Percentiles rank a stretch among this genome's conserved stretches.
Conservation (phyloP, 164 flowering plant genomes). For the Annona squamosa region DNA sequence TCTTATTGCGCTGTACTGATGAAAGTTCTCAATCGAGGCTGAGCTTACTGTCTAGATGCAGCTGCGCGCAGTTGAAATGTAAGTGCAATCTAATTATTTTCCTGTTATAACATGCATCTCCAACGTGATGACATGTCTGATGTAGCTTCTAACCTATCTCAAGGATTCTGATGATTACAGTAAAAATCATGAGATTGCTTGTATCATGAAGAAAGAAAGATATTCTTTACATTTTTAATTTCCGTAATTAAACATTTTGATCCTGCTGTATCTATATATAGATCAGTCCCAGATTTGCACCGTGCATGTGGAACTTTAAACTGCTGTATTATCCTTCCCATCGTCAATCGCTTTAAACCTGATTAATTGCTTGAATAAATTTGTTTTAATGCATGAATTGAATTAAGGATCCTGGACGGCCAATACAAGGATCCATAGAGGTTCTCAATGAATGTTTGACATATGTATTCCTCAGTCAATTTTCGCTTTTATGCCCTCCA, state of each 20-base stretch:
- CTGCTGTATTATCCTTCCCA: no score
- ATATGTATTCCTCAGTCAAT: no score
- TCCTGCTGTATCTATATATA: background rate
- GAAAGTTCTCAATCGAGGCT: background rate
- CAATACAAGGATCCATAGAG: background rate
- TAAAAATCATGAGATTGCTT: background rate
- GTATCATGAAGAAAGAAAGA: no score
- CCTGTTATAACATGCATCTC: no score
- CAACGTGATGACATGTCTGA: background rate
- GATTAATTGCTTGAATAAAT: background rate
- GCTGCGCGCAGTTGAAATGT: background rate
- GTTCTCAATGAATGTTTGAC: background rate
- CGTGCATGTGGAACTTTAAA: background rate
- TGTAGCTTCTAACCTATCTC: background rate
- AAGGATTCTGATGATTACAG: background rate
- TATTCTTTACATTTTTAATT: no score
- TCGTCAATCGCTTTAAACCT: background rate
- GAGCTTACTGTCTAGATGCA: background rate
- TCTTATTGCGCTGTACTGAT: background rate
- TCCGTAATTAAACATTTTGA: background rate
- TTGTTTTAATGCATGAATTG: background rate
- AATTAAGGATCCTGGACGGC: background rate
- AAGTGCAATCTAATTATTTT: background rate
- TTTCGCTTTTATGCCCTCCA: no score
- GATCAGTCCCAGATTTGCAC: background rate